These are phyloP conservation scores for Kwoniella sp. DNA, from an alignment of 768 basidiomycete genomes.

Conservation along the genomic window DNA sequence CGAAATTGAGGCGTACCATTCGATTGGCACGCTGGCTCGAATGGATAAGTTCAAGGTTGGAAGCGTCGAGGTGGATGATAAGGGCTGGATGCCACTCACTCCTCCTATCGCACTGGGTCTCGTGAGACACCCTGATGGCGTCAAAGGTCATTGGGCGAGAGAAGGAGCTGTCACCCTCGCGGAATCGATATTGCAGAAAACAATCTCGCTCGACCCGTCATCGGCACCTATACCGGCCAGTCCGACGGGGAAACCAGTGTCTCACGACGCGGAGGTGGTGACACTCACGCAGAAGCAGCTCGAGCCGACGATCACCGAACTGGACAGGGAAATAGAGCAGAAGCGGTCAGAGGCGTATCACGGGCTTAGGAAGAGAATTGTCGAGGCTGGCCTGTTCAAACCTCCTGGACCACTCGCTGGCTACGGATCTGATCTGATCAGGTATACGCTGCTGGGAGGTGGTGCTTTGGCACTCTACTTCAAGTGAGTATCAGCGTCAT, in stretches of 20 bases:
- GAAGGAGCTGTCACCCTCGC: conserved; percentile 46
- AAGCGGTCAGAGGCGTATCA: conserved; percentile 67
- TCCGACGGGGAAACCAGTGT: neutral
- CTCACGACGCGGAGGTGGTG: conserved; percentile 18
- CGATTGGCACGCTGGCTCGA: conserved; percentile 61
- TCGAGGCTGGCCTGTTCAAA: conserved; percentile 78
- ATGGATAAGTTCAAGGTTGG: conserved; percentile 72
- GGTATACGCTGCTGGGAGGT: conserved; percentile 69
- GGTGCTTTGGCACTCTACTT: conserved; percentile 36
- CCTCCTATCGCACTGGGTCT: conserved; percentile 84
- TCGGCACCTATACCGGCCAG: conserved; percentile 7
- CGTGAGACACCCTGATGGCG: conserved; percentile 40
- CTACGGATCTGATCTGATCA: conserved; percentile 83
- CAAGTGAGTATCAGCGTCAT: conserved; percentile 29
- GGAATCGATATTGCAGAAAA: conserved; percentile 6
- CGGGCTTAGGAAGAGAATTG: conserved; percentile 72
- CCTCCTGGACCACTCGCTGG: conserved; percentile 70
- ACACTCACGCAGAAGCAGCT: conserved; percentile 36
- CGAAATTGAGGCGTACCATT: conserved; percentile 92
- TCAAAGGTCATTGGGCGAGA: conserved; percentile 47
- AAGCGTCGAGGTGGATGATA: conserved; percentile 60
- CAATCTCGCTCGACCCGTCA: conserved; percentile 6
- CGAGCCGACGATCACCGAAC: conserved; percentile 43
- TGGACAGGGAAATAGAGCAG: conserved; percentile 40
- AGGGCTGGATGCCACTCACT: conserved; percentile 62